Base-by-base conservation (phyloP, 371 early-diverging fungal genomes). In the Saksenaea vasiformis region DNA sequence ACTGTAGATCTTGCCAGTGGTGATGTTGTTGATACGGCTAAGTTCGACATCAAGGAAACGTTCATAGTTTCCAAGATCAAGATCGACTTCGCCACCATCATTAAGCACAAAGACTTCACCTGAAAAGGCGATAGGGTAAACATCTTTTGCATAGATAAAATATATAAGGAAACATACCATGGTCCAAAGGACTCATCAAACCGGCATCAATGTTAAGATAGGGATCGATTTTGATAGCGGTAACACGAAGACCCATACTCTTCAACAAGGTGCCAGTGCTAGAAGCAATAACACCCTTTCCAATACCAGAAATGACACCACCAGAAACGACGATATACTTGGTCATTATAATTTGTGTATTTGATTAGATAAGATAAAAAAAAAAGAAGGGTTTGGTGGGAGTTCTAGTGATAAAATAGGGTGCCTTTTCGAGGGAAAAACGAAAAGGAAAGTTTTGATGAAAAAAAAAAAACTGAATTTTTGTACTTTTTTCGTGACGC, bases 201-300 rank as follows among this genome's bases (percentile, higher is more conserved):
- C 99, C 99, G 59, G 99, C 99, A 78, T 99, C 99, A 73, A 96
- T 97, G 88, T 99, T 99, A 62, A 99, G 85, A 80, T 99, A 99
- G 24, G 99, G 99, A 78, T 99, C 99, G 69, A 99, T 99, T 84
- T 99, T 99, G 87, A 99, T 96, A 65, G 97, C 92, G 54, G 98
- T 98, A 22, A 99, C 99, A 51, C 87, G 84, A 66, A 97, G 85
- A 22, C 99, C 99, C 65, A 91, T 82, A 24, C 95, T 92, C 84
- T 97, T 94, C 66, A 99, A 88, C 56, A 99, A 83, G 41, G 95
- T 85, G 61, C 99, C 99, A 17, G 99, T 95, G 51, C 96, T 95
- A 53, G 97, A 96, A 39, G 99, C 96, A 76, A 99, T 95, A 60
- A 98, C 95, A 57, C 99, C 99, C 85, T 99, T 99, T 69, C 99